Base-by-base conservation (phyloP, 2,329 filamentous ascomycete genomes). In the Neoarthrinium moseri region DNA sequence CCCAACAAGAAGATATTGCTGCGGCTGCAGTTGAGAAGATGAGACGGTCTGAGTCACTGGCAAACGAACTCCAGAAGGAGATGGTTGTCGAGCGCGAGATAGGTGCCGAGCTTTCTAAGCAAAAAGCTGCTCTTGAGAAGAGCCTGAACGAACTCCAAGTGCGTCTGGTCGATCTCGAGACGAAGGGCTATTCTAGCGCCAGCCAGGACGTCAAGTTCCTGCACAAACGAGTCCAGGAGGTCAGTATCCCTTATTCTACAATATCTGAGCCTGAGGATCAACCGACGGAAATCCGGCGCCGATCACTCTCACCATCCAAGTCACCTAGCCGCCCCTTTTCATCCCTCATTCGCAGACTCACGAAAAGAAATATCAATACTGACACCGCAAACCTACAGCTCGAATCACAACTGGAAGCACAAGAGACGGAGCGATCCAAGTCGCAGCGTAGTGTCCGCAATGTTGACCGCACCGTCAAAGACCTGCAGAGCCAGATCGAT, bases 131-230 rank as follows among this genome's bases (percentile, higher is more conserved):
- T 1, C 73, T 99, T 33, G 94, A 97, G 72, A 96, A 96, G 74
- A 83, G 81, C 45, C 75, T 95, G 41, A 96, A 91, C 65, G 92
- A 99, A 65, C 77, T 92, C 21, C 92, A 97, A 67, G 80, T 97
- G 43, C 84, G 84, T 61, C 82, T 95, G 46, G 86, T 99, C 43
- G 94, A 97, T 63, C 77, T 97, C 7, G 92, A 99, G 72, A 97
- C 94, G 34, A 97, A 97, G 74, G 91, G 91, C 43, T 97, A 95
- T 70, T 94, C 91, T 17, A 95, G 86, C 54, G 89, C 89, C 20
- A 96, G 91, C 65, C 90, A 96, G 59, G 92, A 97, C 68, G 89
- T 97, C 56, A 87, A 94, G 61, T 97, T 96, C 73, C 70, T 97
- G 59, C 89, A 96, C 69, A 92, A 91, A 61, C 83, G 92, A 41